Percentiles rank a stretch among this genome's conserved stretches.
phyloP scores from a whole-genome alignment of 768 basidiomycete genomes.

The Tulasnella sp. region DNA sequence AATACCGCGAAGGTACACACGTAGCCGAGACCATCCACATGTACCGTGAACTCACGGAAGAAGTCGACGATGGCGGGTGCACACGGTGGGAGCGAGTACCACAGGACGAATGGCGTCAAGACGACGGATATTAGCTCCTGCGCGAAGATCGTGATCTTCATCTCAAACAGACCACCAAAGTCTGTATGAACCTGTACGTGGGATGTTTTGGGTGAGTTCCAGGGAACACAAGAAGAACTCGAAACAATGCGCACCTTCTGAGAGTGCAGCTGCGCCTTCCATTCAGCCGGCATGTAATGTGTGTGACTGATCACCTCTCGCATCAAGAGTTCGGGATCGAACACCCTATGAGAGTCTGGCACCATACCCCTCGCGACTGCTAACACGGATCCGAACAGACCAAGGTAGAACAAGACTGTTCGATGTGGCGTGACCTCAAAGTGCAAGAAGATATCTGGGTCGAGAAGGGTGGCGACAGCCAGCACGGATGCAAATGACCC shows the following conservation, averaged over 20 bases:
- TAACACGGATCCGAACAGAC: constrained; percentile 75
- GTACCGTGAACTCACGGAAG: constrained; percentile 95
- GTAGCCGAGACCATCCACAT: constrained; percentile 92
- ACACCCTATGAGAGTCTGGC: constrained; percentile 85
- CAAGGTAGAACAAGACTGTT: constrained; percentile 87
- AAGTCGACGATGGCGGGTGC: constrained; percentile 91
- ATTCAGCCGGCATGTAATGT: constrained; percentile 90
- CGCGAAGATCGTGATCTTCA: constrained; percentile 79
- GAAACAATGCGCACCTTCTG: constrained; percentile 45
- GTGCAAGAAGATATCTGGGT: constrained; percentile 85
- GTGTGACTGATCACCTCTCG: constrained; percentile 86
- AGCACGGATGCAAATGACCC: constrained; percentile 96
- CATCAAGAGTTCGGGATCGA: constrained; percentile 90
- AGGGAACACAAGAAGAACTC: neutral
- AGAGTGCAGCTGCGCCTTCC: constrained; percentile 82
- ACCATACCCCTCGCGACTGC: constrained; percentile 92
- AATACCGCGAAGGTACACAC: constrained; percentile 98
- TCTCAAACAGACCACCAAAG: constrained; percentile 85
- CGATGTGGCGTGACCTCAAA: constrained; percentile 92
- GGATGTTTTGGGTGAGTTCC: neutral
- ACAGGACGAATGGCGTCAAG: constrained; percentile 86
- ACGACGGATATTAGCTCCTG: constrained; percentile 87
- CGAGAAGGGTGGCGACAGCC: constrained; percentile 79
- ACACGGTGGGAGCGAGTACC: constrained; percentile 83
- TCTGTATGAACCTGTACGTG: constrained; percentile 65